A percentile compares a stretch with the other conserved stretches of the same genome.
phyloP scores from a whole-genome alignment of 2,329 filamentous ascomycete genomes.

The Trichoderma sp. region DNA sequence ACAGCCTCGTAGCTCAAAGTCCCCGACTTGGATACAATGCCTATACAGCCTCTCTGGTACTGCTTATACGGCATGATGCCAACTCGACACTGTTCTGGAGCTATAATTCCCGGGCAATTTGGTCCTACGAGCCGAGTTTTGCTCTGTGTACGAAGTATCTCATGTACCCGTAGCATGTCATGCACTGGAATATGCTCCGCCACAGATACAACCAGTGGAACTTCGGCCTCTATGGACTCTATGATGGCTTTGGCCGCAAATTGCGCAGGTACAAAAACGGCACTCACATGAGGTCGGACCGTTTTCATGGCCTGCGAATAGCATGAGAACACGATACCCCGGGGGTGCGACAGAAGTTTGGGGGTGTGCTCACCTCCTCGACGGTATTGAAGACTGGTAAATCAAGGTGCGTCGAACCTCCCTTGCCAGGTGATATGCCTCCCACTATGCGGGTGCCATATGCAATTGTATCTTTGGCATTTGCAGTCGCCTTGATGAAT shows the following conservation, averaged over 20 bases:
- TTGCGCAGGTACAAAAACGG: constrained; percentile 48
- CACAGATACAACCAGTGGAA: constrained; percentile 73
- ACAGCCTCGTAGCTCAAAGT: constrained; percentile 80
- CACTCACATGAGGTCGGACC: constrained; percentile 25
- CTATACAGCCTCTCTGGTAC: constrained; percentile 59
- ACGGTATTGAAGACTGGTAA: constrained; percentile 38
- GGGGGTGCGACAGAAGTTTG: background rate
- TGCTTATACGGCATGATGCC: constrained; percentile 43
- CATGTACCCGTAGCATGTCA: constrained; percentile 69
- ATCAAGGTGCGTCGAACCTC: constrained; percentile 32
- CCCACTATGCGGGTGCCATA: constrained; percentile 40
- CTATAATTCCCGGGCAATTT: constrained; percentile 80
- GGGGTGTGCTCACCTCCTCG: constrained; percentile 26
- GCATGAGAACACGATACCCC: background rate
- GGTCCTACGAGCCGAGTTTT: constrained; percentile 72
- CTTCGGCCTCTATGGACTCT: constrained; percentile 73
- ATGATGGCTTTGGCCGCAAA: constrained; percentile 66
- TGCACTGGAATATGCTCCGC: constrained; percentile 78
- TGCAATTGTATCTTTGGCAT: constrained; percentile 38
- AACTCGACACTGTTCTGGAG: constrained; percentile 61
- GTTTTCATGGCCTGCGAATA: constrained; percentile 32
- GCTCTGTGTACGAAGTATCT: constrained; percentile 67
- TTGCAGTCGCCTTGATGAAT: constrained; percentile 34
- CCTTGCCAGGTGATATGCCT: constrained; percentile 39
- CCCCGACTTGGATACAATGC: constrained; percentile 76